Conservation (phyloP, 2,329 filamentous ascomycete genomes). For the Allantophomopsis cytisporea region DNA sequence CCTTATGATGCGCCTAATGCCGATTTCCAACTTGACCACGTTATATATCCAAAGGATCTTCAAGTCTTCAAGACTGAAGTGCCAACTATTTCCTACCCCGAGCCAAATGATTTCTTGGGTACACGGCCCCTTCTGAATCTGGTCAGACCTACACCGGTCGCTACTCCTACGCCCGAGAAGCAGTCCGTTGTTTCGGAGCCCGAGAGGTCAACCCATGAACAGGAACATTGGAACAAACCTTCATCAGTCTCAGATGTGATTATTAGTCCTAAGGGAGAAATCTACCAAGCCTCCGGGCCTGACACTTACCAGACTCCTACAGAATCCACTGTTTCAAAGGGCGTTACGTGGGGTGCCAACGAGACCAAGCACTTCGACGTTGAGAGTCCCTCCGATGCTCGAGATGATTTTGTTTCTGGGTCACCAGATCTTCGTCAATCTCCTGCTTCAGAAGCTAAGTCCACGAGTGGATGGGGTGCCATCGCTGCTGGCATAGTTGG, state of each 20-base stretch:
- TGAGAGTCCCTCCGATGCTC: conserved; percentile 35
- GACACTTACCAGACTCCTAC: conserved; percentile 18
- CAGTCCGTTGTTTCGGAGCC: conserved; percentile 6
- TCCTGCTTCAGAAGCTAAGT: neutral
- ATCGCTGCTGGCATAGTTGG: conserved; percentile 35
- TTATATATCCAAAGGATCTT: conserved; percentile 39
- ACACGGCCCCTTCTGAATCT: conserved; percentile 42
- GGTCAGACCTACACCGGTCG: conserved; percentile 42
- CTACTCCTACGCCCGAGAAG: conserved; percentile 34
- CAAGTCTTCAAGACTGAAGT: conserved; percentile 15
- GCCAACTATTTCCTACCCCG: conserved; percentile 13
- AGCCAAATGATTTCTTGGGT: conserved; percentile 22
- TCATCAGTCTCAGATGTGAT: neutral
- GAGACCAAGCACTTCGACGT: conserved; percentile 50
- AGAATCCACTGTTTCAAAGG: conserved; percentile 33
- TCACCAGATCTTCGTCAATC: neutral
- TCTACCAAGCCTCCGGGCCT: conserved; percentile 1
- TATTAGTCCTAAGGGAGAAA: neutral
- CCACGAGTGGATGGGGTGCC: conserved; percentile 32
- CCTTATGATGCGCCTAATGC: conserved; percentile 45
- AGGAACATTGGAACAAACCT: conserved; percentile 5
- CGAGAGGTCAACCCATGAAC: conserved; percentile 8
- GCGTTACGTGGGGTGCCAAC: conserved; percentile 51
- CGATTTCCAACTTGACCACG: conserved; percentile 48
- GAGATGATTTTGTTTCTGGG: conserved; percentile 14